Evolutionary conservation across 192 early-diverging fungal genomes (phyloP), one percentile per base, ranked within the genome.

Genomic region (Spizellomyces punctatus): DNA sequence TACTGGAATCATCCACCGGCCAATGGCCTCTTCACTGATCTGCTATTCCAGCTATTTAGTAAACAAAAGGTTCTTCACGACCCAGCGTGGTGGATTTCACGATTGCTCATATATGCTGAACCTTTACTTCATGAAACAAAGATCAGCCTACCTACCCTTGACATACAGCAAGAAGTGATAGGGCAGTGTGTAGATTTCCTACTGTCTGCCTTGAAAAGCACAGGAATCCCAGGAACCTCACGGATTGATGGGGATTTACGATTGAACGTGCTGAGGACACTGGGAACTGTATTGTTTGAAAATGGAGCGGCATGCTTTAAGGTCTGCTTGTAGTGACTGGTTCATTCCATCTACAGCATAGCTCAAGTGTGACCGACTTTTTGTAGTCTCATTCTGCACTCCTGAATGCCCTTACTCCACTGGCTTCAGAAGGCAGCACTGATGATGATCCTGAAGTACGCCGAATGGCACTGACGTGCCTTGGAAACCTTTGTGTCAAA

Each of bases 401-500:
- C 16, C 59, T 71, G 6, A 12, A 1, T 10, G 19, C 46, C 10
- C 63, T 72, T 12, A 8, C 45, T 45, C 71, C 63, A 10, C 47
- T 72, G 5, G 63, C 52, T 12, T 43, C 8, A 41, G 10, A 5
- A 10, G 44, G 7, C 19, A 10, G 19, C 3, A 16, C 43, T 5
- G 36, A 62, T 9, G n/a, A 22, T 7, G 12, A 8, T 17, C 9
- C 48, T 10, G 74, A 69, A 14, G 67, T 43, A 8, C 60, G 61
- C 19, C 74, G 74, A 42, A 63, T 91, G 86, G 86, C 90, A 1
- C 75, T 92, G 64, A 86, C 83, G 62, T 89, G 89, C 67, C 59
- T 92, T n/a, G 88, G 86, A 19, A 91, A 90, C 62, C 41, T 86
- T 17, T 87, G 86, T 50, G 75, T 80, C n/a, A 84, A 82, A 41